Evolutionary conservation across 495 filamentous ascomycete genomes (phyloP), one percentile per base, ranked within the genome.

Genomic region (Astrothelium subdiscretum): DNA sequence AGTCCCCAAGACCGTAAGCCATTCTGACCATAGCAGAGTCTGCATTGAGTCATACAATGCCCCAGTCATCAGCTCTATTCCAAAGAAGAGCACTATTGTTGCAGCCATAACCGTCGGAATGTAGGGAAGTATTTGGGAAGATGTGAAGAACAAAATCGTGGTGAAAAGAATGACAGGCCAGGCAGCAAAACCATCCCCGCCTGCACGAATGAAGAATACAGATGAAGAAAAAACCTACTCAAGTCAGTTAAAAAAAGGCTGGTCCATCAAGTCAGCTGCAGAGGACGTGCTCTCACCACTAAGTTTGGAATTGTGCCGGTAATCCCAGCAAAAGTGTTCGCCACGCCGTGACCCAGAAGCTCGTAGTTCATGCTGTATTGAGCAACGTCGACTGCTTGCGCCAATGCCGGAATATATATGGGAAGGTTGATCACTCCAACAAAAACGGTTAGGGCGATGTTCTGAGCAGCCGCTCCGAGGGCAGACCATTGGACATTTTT

Each of bases 351-450:
- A 18, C 61, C 61, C 2, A 63, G 31, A 15, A 63, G 35, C 52
- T 63, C 51, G 24, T 22, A 63, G 32, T 63, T 63, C 61, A 63
- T 63, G 52, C 40, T 63, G 52, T 58, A 58, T 26, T 52, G 26
- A 18, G 61, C 13, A 24, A 59, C 35, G 26, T 63, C 24, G 20
- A 63, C 11, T n/a, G 32, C 51, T 13, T 58, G 44, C 15, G 48
- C 61, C n/a, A 63, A 8, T 5, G 61, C 61, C 8, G 61, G 61
- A 18, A 63, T 59, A 31, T 59, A 63, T 48, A 63, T 63, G 2
- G 61, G 61, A 44, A 63, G 35, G 24, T 51, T 63, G 18, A 63
- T 20, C 12, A 59, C 54, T 12, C 26, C 61, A 29, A 63, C 26
- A n/a, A 63, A 24, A 22, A 63, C 52, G 2, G 57, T 48, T 12